A percentile compares a stretch with the other conserved stretches of the same genome.
Conservation (phyloP, 1,284 basidiomycete species). For the Schizopora paradoxa region DNA sequence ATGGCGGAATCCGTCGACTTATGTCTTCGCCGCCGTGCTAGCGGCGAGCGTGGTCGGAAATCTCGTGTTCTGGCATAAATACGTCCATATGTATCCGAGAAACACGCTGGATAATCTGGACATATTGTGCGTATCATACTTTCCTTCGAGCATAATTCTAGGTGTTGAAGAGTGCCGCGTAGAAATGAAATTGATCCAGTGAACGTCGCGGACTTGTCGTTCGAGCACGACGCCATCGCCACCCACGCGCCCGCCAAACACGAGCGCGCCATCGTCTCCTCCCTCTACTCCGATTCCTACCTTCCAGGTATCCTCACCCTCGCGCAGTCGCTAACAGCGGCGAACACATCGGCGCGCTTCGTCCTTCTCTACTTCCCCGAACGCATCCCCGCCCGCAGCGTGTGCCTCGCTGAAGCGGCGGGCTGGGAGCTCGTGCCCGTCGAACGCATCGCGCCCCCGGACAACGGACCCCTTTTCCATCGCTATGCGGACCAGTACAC, state of each 20-base stretch:
- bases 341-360: constrained; percentile 31
- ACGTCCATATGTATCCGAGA: no score
- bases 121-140: no score
- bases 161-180: no score
- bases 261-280: constrained; percentile 36
- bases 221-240: no score
- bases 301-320: constrained; percentile 38
- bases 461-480: constrained; percentile 30
- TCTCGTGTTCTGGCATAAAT: no score
- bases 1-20: no score
- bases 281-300: constrained; percentile 39
- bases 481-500: constrained; percentile 41
- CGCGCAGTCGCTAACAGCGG: constrained; percentile 34
- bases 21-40: no score
- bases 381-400: constrained; percentile 33
- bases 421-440: constrained; percentile 38
- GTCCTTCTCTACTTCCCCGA: constrained; percentile 37
- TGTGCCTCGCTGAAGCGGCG: constrained; percentile 35
- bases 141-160: no score
- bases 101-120: no score
- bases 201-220: no score
- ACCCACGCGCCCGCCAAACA: constrained; percentile 15
- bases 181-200: no score
- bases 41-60: no score
- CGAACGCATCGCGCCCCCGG: constrained; percentile 34